Percentiles rank a stretch among this genome's conserved stretches.
These are phyloP conservation scores for Amphicarpaea edgeworthii DNA, from an alignment of 306 rosid genomes.

Conservation along the genomic window DNA sequence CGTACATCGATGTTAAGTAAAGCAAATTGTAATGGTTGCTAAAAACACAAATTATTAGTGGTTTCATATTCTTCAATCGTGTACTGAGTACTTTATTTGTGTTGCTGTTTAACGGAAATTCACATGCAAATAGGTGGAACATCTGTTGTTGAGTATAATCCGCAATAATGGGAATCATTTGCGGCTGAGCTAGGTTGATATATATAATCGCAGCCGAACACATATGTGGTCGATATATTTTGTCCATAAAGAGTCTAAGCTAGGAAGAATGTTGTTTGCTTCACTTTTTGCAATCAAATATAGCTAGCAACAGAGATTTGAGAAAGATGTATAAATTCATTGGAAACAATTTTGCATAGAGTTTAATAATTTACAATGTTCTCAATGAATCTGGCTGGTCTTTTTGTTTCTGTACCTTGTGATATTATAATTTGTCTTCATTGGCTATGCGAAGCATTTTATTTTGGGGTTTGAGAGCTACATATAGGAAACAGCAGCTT, in stretches of 20 bases:
- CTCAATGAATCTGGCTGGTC: conserved; percentile 2
- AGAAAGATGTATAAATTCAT: neutral
- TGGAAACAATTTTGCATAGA: neutral
- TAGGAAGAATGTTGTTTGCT: neutral
- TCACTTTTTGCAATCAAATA: neutral
- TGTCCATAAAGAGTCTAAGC: neutral
- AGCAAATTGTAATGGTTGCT: neutral
- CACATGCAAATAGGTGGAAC: neutral
- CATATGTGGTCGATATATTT: neutral
- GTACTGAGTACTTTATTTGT: neutral
- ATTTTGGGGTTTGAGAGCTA: conserved; percentile 17
- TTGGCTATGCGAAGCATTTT: conserved; percentile 12
- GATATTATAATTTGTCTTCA: conserved; percentile 21
- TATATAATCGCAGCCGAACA: neutral
- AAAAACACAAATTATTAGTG: neutral
- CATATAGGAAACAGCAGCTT: conserved; percentile 19
- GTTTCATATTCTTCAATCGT: neutral
- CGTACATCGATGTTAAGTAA: neutral
- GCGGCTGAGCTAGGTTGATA: conserved; percentile 8
- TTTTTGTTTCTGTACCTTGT: conserved; percentile 23
- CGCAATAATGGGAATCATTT: neutral
- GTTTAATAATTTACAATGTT: neutral
- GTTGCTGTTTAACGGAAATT: neutral
- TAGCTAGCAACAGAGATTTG: neutral
- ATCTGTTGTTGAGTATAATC: neutral